These are phyloP conservation scores for Tubosaeta brunneosetosa DNA, from an alignment of 768 basidiomycete genomes.

Conservation along the genomic window DNA sequence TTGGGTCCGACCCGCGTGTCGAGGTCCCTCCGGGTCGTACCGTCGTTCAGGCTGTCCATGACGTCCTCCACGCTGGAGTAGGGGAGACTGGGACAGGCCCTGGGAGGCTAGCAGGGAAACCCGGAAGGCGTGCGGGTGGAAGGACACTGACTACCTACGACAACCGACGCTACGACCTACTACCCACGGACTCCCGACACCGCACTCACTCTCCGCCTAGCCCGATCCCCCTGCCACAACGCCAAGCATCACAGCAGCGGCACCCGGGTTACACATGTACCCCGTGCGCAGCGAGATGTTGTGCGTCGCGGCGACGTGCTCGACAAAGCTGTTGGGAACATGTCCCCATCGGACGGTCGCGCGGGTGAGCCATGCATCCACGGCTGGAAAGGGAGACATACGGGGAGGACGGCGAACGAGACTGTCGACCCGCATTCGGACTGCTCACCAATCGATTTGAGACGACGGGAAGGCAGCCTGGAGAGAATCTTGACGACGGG, in stretches of 20 bases:
- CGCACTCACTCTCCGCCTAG: too few relatives aligned
- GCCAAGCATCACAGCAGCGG: constrained; percentile 66
- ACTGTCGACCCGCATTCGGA: constrained; percentile 64
- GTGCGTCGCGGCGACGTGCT: constrained; percentile 57
- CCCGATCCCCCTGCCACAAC: too few relatives aligned
- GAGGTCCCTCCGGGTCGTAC: constrained; percentile 58
- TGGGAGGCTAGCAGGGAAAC: too few relatives aligned
- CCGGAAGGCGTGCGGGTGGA: too few relatives aligned
- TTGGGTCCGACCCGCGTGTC: constrained; percentile 59
- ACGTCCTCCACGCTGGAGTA: too few relatives aligned
- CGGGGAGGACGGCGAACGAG: constrained; percentile 58
- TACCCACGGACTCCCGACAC: too few relatives aligned
- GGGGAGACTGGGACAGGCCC: too few relatives aligned
- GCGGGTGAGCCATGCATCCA: neutral
- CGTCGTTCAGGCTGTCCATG: constrained; percentile 58
- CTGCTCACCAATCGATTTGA: constrained; percentile 59
- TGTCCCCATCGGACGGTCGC: constrained; percentile 55
- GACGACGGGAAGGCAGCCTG: constrained; percentile 46
- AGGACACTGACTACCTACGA: too few relatives aligned
- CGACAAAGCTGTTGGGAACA: constrained; percentile 73
- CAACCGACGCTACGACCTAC: too few relatives aligned
- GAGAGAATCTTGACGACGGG: constrained; percentile 72
- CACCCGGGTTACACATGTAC: constrained; percentile 88
- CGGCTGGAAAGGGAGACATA: constrained; percentile 32
- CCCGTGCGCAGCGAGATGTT: constrained; percentile 77